These are phyloP conservation scores for Puccinellia tenuiflora DNA, from an alignment of 176 grass and related monocot genomes.

Conservation along the genomic window DNA sequence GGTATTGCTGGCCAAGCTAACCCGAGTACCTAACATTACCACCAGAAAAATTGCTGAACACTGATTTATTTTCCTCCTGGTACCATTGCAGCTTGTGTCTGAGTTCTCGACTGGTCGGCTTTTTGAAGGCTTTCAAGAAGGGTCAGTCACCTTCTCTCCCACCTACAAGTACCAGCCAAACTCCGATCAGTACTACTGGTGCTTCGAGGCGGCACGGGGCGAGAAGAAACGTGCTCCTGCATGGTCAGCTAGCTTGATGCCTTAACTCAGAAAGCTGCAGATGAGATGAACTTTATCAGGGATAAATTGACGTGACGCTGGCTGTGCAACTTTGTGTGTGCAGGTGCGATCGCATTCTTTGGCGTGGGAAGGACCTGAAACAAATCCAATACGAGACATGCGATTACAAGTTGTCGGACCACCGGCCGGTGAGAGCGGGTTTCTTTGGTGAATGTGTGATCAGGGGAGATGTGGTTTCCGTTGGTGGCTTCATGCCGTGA, in stretches of 20 bases:
- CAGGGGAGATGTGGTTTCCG: conserved; percentile 9
- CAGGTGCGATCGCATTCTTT: conserved; percentile 97
- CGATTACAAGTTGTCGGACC: conserved; percentile 69
- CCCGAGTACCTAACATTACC: background rate
- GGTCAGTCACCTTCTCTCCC: conserved; percentile 73
- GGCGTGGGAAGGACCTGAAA: conserved; percentile 72
- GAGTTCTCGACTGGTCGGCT: conserved; percentile 46
- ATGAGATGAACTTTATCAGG: background rate
- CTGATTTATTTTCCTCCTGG: background rate
- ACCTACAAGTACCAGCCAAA: conserved; percentile 88
- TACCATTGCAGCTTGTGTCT: conserved; percentile 41
- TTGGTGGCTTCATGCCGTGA: conserved; percentile 19
- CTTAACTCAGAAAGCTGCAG: background rate
- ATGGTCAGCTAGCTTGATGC: conserved; percentile 48
- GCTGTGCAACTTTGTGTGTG: background rate
- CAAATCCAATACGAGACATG: conserved; percentile 70
- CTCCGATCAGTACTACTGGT: conserved; percentile 69
- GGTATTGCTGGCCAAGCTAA: conserved; percentile 5
- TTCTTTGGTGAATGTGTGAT: conserved; percentile 50
- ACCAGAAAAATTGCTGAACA: background rate
- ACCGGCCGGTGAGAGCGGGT: conserved; percentile 61
- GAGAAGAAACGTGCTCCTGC: conserved; percentile 74
- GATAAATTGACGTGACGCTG: background rate
- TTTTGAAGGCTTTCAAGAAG: conserved; percentile 84
- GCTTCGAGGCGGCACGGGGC: conserved; percentile 9